Evolutionary conservation across 2,329 filamentous ascomycete species (phyloP).

Genomic region (Talaromyces funiculosus): DNA sequence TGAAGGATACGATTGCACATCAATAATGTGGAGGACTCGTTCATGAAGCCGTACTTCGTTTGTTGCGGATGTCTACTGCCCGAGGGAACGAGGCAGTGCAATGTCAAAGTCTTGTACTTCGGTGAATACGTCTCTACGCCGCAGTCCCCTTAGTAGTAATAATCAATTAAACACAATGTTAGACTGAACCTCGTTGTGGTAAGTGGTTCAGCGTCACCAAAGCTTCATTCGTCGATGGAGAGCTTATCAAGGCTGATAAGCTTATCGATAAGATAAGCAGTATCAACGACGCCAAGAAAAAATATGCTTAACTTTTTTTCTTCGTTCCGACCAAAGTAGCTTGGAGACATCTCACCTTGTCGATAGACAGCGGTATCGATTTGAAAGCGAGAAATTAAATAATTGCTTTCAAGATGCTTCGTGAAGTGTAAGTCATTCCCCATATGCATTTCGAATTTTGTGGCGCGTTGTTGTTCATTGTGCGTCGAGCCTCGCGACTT

Average conservation of each 20-base stretch:
- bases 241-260: conserved; percentile 5
- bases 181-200: neutral
- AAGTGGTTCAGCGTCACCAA: neutral
- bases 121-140: no score
- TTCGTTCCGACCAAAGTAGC: neutral
- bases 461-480: neutral
- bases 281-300: conserved; percentile 10
- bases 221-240: neutral
- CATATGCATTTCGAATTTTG: neutral
- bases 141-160: no score
- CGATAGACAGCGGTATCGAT: neutral
- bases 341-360: neutral
- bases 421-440: conserved; percentile 37
- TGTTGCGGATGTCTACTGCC: neutral
- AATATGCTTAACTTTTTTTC: conserved; percentile 1
- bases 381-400: neutral
- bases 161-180: neutral
- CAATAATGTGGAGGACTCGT: neutral
- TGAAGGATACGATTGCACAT: neutral
- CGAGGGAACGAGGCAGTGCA: no score
- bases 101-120: no score
- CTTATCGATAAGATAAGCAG: conserved; percentile 12
- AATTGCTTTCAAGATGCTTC: conserved; percentile 29
- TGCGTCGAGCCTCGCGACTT: neutral
- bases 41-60: neutral